A percentile compares a stretch with the other conserved stretches of the same genome.
Conservation (phyloP, 768 basidiomycete species). For the Trametes villosa region DNA sequence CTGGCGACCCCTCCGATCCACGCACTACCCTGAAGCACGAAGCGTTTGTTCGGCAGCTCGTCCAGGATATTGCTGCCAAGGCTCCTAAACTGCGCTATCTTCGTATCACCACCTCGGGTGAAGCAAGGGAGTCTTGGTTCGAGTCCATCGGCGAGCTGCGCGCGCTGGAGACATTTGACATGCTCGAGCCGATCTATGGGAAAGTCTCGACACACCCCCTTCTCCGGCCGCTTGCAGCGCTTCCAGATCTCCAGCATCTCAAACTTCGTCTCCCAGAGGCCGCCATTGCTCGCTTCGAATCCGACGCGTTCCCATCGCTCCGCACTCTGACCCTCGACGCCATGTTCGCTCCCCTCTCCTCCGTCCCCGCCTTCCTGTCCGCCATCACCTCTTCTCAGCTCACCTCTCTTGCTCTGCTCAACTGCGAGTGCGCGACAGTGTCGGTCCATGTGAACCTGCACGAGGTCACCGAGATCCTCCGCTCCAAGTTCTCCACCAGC, state of each 20-base stretch:
- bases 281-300: neutral
- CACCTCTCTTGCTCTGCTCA: neutral
- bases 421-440: conserved; percentile 8
- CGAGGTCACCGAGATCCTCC: conserved; percentile 7
- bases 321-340: conserved; percentile 17
- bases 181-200: neutral
- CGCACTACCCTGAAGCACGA: neutral
- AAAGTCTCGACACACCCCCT: neutral
- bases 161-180: conserved; percentile 8
- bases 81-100: conserved; percentile 14
- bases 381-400: conserved; percentile 7
- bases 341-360: conserved; percentile 1
- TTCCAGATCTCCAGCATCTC: conserved; percentile 6
- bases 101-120: conserved; percentile 3
- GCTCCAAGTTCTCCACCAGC: conserved; percentile 1
- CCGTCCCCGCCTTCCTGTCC: conserved; percentile 5
- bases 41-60: conserved; percentile 3
- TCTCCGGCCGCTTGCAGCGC: neutral
- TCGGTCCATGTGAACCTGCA: neutral
- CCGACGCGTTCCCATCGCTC: conserved; percentile 7
- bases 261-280: conserved; percentile 1
- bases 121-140: conserved; percentile 8
- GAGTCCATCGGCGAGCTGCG: neutral
- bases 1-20: neutral
- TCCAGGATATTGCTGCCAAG: neutral